Evolutionary conservation across 208 protist genomes (phyloP), one percentile per base, ranked within the genome.

Genomic region (Leishmania tropica): DNA sequence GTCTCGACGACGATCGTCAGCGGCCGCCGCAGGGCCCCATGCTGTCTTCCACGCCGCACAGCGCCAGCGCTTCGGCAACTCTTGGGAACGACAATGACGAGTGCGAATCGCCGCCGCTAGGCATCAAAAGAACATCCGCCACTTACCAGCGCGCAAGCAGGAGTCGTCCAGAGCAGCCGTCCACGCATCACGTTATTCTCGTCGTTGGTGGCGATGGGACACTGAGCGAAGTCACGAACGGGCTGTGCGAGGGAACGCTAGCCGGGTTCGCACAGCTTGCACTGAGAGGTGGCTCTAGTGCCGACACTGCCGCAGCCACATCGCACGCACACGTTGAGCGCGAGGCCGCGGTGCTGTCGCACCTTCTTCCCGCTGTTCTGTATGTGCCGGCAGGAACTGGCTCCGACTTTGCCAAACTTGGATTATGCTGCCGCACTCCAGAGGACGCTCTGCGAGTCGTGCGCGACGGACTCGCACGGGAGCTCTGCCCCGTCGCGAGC

Each of bases 181-280:
- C n/a, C 5, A 53, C 56, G 24, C 75, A 48, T 28, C 84, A 93
- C 80, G 31, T 97, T 7, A 80, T 97, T 48, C 83, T 90, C 17
- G 60, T 88, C 15, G 84, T 96, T 42, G 94, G 94, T 64, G 94
- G 94, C 48, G 94, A 97, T 68, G 94, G 94, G 28, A 95, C 92
- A 8, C 83, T 97, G 37, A 94, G 90, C 83, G 94, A 97, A 42
- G 92, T 89, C 7, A 88, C 95, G 6, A 94, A 97, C 67, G 94
- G 94, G 8, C 54, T 95, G 37, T 96, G 92, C 75, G 76, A 81
- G 47, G 94, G 91, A 0, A 90, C 88, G 48, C 83, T 96, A 8
- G 62, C 71, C 0, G 80, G 76, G 8, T 90, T 80, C 31, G 64
- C 45, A 11, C 21, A 13, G 40, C 70, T 35, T 54, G 31, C 2